Evolutionary conservation across 129 eudicot genomes (phyloP), one percentile per base, ranked within the genome.

Genomic region (Lactuca saligna): DNA sequence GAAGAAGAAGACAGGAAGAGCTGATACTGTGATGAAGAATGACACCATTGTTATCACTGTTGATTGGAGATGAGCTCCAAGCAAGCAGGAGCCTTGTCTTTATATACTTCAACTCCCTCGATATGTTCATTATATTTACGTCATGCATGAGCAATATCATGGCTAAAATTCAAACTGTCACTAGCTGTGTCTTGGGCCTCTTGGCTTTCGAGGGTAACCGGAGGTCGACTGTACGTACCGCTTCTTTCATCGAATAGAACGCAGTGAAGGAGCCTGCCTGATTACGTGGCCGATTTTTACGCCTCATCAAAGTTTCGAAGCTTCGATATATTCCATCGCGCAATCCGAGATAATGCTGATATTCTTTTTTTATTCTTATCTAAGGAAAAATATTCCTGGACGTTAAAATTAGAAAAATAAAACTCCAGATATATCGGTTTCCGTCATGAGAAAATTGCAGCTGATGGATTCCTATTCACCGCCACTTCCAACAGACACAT

Each of bases 1-100:
- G 15, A 59, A 62, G 33, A 75, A 2, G 11, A 64, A 55, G 11
- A 65, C 2, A 35, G 32, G 42, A 60, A 65, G 62, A 65, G 71
- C 3, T 65, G 57, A 56, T 0, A 74, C 7, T 65, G 34, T 9
- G 50, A 65, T 65, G 50, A 41, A 15, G 33, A 33, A 34, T 74
- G 57, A 65, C 33, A 44, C 41, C 66, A 74, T 64, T 42, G 50
- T 64, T 64, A n/a, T 54, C 37, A 34, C 6, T 17, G 32, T 8
- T 15, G 58, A 32, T 38, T 54, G 17, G 31, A 13, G n/a, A 57
- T 39, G 55, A 58, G 42, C 51, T 46, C 51, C n/a, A 46, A 46
- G 15, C 15, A 8, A 46, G 1, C 15, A 46, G 51, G 44, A 4
- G 51, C 51, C 5, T n/a, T 46, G 12, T 46, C n/a, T 46, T 46